A percentile compares a stretch with the other conserved stretches of the same genome.
These are phyloP conservation scores for Tagetes erecta DNA, from an alignment of 129 eudicot genomes.

Conservation along the genomic window DNA sequence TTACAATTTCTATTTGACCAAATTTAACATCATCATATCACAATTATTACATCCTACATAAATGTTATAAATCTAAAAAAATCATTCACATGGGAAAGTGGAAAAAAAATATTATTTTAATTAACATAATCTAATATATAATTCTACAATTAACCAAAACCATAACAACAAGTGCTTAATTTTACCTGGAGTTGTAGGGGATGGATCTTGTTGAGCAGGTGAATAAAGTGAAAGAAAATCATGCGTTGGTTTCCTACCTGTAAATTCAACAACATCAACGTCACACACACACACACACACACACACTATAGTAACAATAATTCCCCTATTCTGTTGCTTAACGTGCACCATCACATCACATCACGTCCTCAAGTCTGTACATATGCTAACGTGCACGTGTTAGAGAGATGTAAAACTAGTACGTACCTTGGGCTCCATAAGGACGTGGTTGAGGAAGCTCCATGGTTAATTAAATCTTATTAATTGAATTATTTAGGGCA, in stretches of 20 bases:
- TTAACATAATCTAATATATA: neutral
- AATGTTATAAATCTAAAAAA: neutral
- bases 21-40: neutral
- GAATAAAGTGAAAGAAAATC: conserved; percentile 93
- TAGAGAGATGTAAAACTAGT: conserved; percentile 9
- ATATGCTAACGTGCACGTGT: conserved; percentile 19
- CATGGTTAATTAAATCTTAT: conserved; percentile 37
- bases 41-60: neutral
- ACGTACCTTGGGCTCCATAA: conserved; percentile 70
- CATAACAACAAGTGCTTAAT: neutral
- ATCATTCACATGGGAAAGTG: neutral
- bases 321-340: neutral
- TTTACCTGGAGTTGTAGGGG: conserved; percentile 50
- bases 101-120: neutral
- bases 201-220: conserved; percentile 81
- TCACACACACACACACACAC: conserved; percentile 13
- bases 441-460: conserved; percentile 91
- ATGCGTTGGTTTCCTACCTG: conserved; percentile 88
- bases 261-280: conserved; percentile 26
- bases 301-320: neutral
- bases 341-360: conserved; percentile 1
- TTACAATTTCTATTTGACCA: too few species aligned
- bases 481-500: neutral
- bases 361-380: neutral
- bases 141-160: neutral